Percentiles rank a stretch among this genome's conserved stretches.
phyloP scores from a whole-genome alignment of 805 yeast species.

The Zygosaccharomyces pseudorouxii region DNA sequence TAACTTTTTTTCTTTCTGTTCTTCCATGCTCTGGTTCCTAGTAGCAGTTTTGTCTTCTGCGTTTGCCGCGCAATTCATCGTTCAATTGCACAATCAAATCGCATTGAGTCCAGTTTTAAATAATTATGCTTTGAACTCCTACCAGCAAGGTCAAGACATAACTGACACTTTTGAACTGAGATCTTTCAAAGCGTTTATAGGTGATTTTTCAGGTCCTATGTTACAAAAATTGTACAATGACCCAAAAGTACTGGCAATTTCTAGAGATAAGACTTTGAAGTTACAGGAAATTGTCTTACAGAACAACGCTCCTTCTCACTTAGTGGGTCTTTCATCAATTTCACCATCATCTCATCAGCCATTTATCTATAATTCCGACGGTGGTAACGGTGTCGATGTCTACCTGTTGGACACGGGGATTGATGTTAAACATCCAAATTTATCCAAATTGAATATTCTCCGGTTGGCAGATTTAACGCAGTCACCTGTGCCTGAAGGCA shows the following conservation, averaged over 20 bases:
- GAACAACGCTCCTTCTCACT: constrained; percentile 41
- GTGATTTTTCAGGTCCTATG: constrained; percentile 34
- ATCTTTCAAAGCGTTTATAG: constrained; percentile 35
- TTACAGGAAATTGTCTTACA: constrained; percentile 36
- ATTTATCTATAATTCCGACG: constrained; percentile 41
- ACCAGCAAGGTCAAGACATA: constrained; percentile 5
- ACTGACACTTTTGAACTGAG: background rate
- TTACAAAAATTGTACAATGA: constrained; percentile 36
- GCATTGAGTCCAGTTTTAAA: constrained; percentile 17
- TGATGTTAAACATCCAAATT: constrained; percentile 36
- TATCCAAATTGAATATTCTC: constrained; percentile 41
- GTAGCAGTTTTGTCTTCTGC: background rate
- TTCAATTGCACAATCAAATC: constrained; percentile 27
- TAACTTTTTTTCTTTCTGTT: no score
- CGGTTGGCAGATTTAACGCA: constrained; percentile 44
- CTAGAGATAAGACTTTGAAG: constrained; percentile 36
- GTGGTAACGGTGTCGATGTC: constrained; percentile 39
- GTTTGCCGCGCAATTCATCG: constrained; percentile 18
- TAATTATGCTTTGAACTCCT: constrained; percentile 5
- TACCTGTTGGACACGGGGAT: constrained; percentile 41
- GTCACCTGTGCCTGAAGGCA: constrained; percentile 22
- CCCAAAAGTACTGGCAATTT: constrained; percentile 35
- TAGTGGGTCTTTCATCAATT: constrained; percentile 33
- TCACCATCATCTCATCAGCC: constrained; percentile 37
- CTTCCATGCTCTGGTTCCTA: background rate